Evolutionary conservation across 2,329 filamentous ascomycete species (phyloP).

Genomic region (Fusarium falciforme): DNA sequence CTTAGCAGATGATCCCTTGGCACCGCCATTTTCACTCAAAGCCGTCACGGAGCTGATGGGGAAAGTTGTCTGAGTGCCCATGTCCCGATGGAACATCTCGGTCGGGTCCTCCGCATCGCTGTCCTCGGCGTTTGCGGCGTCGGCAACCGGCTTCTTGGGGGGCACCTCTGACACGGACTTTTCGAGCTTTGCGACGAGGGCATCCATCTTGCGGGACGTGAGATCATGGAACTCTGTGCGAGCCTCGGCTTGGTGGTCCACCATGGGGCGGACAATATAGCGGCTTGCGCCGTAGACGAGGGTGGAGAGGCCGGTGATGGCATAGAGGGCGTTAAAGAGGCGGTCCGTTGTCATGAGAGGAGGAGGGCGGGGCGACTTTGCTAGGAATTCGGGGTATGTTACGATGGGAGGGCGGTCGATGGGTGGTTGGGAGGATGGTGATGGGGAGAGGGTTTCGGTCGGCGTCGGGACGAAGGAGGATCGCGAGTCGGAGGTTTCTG

Average conservation of each 20-base stretch:
- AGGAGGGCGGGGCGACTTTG: conserved; percentile 64
- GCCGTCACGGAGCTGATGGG: conserved; percentile 36
- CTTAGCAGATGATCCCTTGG: conserved; percentile 46
- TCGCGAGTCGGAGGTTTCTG: conserved; percentile 18
- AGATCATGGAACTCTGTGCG: conserved; percentile 65
- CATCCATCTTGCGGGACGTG: conserved; percentile 57
- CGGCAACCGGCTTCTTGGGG: conserved; percentile 37
- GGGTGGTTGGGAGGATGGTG: conserved; percentile 34
- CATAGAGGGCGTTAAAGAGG: conserved; percentile 69
- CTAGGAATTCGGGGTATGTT: conserved; percentile 77
- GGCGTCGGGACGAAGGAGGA: conserved; percentile 27
- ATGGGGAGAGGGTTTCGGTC: conserved; percentile 41
- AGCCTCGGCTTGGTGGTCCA: conserved; percentile 62
- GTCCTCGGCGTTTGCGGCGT: conserved; percentile 46
- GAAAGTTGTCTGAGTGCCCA: conserved; percentile 79
- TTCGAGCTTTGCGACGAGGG: conserved; percentile 64
- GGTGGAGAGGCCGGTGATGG: conserved; percentile 67
- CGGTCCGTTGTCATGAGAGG: conserved; percentile 71
- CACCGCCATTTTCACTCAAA: conserved; percentile 7
- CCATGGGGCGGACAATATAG: conserved; percentile 74
- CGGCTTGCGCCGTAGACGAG: conserved; percentile 78
- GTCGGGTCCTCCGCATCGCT: conserved; percentile 72
- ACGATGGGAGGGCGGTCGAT: conserved; percentile 70
- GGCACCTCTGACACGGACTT: conserved; percentile 72
- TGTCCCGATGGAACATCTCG: conserved; percentile 84